Percentiles rank a stretch among this genome's conserved stretches.
phyloP scores from a whole-genome alignment of 371 early-diverging fungal species.

The Mucor plumbeus region DNA sequence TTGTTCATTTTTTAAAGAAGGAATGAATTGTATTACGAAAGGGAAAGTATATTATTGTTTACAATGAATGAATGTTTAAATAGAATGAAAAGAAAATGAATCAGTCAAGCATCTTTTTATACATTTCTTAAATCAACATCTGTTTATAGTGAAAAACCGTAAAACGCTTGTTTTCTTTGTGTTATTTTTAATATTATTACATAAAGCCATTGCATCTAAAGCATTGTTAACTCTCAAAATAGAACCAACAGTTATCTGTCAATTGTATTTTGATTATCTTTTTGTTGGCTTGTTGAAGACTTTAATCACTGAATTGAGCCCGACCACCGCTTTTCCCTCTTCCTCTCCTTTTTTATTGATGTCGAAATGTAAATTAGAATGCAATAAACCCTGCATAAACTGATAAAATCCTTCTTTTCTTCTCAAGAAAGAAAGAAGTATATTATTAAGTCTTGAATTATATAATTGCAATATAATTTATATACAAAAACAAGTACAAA shows the following conservation, averaged over 20 bases:
- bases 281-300: not conserved
- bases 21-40: not conserved
- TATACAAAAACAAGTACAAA: not conserved
- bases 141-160: too few species aligned
- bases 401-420: not conserved
- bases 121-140: not conserved
- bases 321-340: too few species aligned
- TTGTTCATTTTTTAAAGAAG: not conserved
- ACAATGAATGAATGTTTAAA: not conserved
- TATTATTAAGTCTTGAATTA: not conserved
- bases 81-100: not conserved
- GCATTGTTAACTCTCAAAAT: not conserved
- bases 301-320: not conserved
- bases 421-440: not conserved
- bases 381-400: constrained; percentile 7
- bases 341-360: not conserved
- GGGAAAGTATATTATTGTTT: not conserved
- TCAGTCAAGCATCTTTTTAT: not conserved
- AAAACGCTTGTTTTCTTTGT: not conserved
- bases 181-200: not conserved
- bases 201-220: not conserved
- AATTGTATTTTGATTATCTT: not conserved
- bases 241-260: not conserved
- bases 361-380: not conserved
- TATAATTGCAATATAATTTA: not conserved